phyloP scores from a whole-genome alignment of 116 monocot species.

The Phalaenopsis hybrid region DNA sequence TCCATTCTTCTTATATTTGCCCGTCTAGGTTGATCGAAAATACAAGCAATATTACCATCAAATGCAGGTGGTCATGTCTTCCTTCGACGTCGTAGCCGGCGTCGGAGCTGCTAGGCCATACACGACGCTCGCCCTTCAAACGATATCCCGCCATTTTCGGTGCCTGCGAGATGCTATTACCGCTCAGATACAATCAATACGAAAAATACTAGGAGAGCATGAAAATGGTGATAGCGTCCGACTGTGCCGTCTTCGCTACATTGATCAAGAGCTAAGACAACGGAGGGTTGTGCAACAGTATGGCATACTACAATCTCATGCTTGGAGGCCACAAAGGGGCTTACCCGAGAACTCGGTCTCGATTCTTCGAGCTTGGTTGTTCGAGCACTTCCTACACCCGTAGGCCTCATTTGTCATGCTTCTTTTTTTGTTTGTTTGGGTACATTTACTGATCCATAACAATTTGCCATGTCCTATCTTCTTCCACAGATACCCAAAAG shows the following conservation, averaged over 20 bases:
- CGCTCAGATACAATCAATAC: conserved; percentile 44
- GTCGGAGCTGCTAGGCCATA: conserved; percentile 63
- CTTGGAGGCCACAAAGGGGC: conserved; percentile 95
- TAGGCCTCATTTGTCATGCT: conserved; percentile 17
- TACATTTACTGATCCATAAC: not conserved
- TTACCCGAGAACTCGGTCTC: conserved; percentile 85
- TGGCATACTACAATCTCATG: conserved; percentile 73
- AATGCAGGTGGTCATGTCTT: conserved; percentile 70
- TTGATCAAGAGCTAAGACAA: conserved; percentile 84
- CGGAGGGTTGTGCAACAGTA: conserved; percentile 70
- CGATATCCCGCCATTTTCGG: conserved; percentile 86
- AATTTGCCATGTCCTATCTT: conserved; percentile 2
- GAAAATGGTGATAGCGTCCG: conserved; percentile 24
- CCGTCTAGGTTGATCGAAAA: conserved; percentile 66
- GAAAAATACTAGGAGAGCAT: conserved; percentile 60
- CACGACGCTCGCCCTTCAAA: conserved; percentile 82
- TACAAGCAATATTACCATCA: conserved; percentile 93
- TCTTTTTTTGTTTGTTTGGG: not conserved
- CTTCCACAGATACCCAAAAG: conserved; percentile 80
- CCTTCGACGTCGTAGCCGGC: conserved; percentile 75
- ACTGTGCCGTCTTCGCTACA: conserved; percentile 65
- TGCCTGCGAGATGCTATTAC: conserved; percentile 82
- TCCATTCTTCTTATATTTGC: not conserved
- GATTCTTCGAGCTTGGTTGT: conserved; percentile 91
- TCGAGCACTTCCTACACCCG: conserved; percentile 98